Evolutionary conservation across 2,329 filamentous ascomycete species (phyloP).

Genomic region (Xylariaceae sp.): DNA sequence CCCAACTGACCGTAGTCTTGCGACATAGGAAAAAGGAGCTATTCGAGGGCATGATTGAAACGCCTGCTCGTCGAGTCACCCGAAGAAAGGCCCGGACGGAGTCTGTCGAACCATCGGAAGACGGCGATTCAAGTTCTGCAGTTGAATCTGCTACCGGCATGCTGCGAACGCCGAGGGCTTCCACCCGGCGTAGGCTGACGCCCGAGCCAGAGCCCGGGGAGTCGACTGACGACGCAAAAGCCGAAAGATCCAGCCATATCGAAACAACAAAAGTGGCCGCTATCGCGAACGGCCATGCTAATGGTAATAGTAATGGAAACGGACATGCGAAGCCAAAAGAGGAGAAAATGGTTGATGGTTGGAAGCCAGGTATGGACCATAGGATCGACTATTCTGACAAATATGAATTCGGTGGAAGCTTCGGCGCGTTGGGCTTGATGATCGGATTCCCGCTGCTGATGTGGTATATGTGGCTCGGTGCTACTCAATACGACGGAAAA

Average conservation of each 20-base stretch:
- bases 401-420: constrained; percentile 81
- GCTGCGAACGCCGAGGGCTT: constrained; percentile 28
- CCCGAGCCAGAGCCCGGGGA: constrained; percentile 49
- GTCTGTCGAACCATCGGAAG: constrained; percentile 40
- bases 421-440: constrained; percentile 82
- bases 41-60: constrained; percentile 57
- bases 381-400: constrained; percentile 58
- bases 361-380: constrained; percentile 54
- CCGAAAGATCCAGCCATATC: constrained; percentile 29
- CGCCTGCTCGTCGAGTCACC: constrained; percentile 43
- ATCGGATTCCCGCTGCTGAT: constrained; percentile 87
- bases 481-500: constrained; percentile 84
- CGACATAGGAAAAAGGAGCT: constrained; percentile 52
- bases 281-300: constrained; percentile 21
- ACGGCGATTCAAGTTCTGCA: constrained; percentile 45
- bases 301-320: constrained; percentile 21
- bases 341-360: constrained; percentile 47
- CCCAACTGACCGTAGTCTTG: constrained; percentile 3
- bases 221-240: constrained; percentile 33
- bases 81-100: constrained; percentile 47
- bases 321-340: constrained; percentile 21
- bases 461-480: constrained; percentile 99
- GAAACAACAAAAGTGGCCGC: constrained; percentile 24
- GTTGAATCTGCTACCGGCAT: constrained; percentile 35
- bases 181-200: constrained; percentile 42